Evolutionary conservation across 768 basidiomycete species (phyloP), one percentile per base, ranked within the genome.

Genomic region (Boletus coccyginus): DNA sequence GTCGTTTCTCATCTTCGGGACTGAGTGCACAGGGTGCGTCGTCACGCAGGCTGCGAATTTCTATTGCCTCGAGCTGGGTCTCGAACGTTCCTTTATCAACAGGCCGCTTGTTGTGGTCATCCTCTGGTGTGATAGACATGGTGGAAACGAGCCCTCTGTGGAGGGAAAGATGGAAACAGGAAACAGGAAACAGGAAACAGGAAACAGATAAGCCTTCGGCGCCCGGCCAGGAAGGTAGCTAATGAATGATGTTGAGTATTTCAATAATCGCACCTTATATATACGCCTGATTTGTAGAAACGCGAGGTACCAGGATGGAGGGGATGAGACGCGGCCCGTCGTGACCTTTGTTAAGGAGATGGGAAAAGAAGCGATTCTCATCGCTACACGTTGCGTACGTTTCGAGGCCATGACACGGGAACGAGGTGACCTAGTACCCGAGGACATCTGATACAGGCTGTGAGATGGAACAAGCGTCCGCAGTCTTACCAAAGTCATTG

Each of bases 1-100:
- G 67, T 46, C 66, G 77, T 54, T 70, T 76, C 71, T 87, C 83
- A 54, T 84, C 67, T 48, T 77, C 79, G 0, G 46, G 42, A 10
- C 46, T 52, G 38, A 69, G 60, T 19, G 40, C 29, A 7, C 14
- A 40, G 2, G 65, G 53, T 17, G 50, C n/a, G 0, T 46, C 53
- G 5, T 51, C 46, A 7, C 48, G 53, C 6, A 24, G 2, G 10
- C 39, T 44, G 5, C 1, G 7, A n/a, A 19, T 1, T 36, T 33
- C 31, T 17, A 27, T 27, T 27, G 27, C 27, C 27, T 27, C 27
- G 27, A 27, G 27, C 5, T 2, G 27, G 27, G 27, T 27, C 27
- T 61, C 54, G 7, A 47, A 7, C 10, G 2, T 2, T 1, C 4
- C 10, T 24, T 50, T 52, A 3, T 43, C 48, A 6, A 16, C 13